Conservation (phyloP, 768 basidiomycete genomes). For the Boletales sp. region DNA sequence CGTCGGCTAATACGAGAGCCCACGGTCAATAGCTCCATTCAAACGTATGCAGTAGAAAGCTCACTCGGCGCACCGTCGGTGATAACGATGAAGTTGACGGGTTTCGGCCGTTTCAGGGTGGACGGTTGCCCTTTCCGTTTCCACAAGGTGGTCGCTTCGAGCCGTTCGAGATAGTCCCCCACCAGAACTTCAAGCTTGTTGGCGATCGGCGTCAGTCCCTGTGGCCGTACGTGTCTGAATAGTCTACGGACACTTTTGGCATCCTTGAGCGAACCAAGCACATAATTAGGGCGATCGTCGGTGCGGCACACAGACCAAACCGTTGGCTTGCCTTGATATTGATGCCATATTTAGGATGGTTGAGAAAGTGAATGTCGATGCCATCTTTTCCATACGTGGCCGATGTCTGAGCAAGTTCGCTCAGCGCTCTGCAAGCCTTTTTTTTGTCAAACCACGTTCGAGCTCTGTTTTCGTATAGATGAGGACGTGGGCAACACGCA, state of each 20-base stretch:
- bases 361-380: conserved; percentile 62
- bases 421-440: conserved; percentile 27
- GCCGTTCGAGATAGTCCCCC: conserved; percentile 26
- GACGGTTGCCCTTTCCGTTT: too few relatives aligned
- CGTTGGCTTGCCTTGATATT: conserved; percentile 36
- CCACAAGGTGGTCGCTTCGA: conserved; percentile 12
- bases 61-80: conserved; percentile 63
- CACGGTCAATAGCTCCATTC: too few relatives aligned
- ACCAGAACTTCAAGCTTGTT: conserved; percentile 39
- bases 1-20: conserved; percentile 39
- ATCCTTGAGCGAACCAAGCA: conserved; percentile 28
- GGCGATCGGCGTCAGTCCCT: conserved; percentile 45
- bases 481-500: conserved; percentile 13
- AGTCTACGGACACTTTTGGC: conserved; percentile 34
- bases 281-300: neutral
- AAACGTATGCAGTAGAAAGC: conserved; percentile 12
- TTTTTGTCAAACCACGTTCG: neutral
- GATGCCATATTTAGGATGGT: conserved; percentile 31
- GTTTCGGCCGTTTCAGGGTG: too few relatives aligned
- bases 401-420: conserved; percentile 46
- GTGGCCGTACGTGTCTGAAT: conserved; percentile 43
- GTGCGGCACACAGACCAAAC: neutral
- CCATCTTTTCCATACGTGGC: conserved; percentile 53
- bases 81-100: conserved; percentile 31
- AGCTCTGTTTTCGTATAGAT: neutral